Evolutionary conservation across 2,329 filamentous ascomycete genomes (phyloP), one percentile per base, ranked within the genome.

Genomic region (Colletotrichum tropicale): DNA sequence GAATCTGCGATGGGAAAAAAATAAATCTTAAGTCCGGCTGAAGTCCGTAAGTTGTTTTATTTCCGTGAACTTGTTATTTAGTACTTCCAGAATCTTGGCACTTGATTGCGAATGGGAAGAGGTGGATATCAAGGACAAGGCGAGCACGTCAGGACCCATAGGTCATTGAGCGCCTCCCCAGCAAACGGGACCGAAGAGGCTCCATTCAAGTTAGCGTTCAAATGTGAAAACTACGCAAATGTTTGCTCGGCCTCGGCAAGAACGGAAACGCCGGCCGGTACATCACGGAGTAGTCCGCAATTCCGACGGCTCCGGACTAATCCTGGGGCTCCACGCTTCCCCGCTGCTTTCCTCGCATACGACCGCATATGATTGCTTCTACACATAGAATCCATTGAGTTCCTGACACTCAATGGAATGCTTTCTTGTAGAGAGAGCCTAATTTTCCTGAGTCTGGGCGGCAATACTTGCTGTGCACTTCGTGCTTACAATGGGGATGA

Each of bases 351-450:
- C 16, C n/a, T 43, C 38, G 36, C 36, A 9, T 16, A 18, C 16
- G 36, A 38, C 15, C 36, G 16, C 36, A 38, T 38, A 43, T n/a
- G 38, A 43, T 3, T 43, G 16, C 38, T n/a, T 10, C 5, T 10
- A 1, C 38, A 6, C 3, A 3, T 43, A n/a, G 18, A 2, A 5
- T 3, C 16, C 5, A 43, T 6, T 6, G 10, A 3, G 5, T 43
- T 10, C 3, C 2, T 6, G 5, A 8, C 8, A 43, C 8, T n/a
- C 16, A 2, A 43, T 6, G 5, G 8, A 43, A 18, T 10, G 5
- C 16, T 43, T 6, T 43, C 8, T 9, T 3, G 5, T 18, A 43
- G 2, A n/a, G 38, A n/a, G 1, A 9, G 16, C 16, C 36, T 9
- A 38, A 38, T 5, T 18, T 18, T 18, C 36, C 15, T 38, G 8